Base-by-base conservation (phyloP, 176 grass and related monocot genomes). In the Aegilops longissima region DNA sequence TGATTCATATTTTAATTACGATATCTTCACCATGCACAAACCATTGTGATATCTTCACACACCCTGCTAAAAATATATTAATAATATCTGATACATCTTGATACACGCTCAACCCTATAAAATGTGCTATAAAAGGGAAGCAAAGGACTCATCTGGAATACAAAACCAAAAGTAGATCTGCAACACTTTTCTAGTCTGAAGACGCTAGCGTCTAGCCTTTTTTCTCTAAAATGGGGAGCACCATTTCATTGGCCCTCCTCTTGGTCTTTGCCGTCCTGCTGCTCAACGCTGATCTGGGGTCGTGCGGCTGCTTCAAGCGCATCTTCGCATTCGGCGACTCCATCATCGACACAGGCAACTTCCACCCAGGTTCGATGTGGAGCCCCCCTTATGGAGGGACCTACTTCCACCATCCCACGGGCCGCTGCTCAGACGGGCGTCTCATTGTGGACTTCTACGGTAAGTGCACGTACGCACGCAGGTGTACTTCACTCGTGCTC, bases 271-370 rank as follows among this genome's bases (percentile, higher is more conserved):
- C 8, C 1, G 13, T 79, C 47, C 21, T 85, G 3, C 31, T 90
- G 45, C 81, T 80, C 61, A 85, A 70, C 21, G 25, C 63, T 17
- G 16, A 39, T n/a, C 10, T 45, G 0, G 54, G 4, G 20, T 36
- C 39, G 18, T 86, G 77, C 3, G 12, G 82, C 25, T 93, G 94
- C 82, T 93, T 88, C 82, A 80, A 82, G 23, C 82, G 85, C 74
- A 93, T 96, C 12, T 91, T 96, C 30, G 82, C 59, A 65, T 93
- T 96, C 27, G 91, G 94, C 5, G 94, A 96, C 85, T 96, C 94
- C 27, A 82, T 96, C 65, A 87, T 80, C 42, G 94, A 96, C 76
- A 93, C 75, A 0, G 94, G 94, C 25, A 96, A 94, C 82, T 81
- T 68, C 18, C 79, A 66, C 49, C 3, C 61, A 20, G 52, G 36